Evolutionary conservation across 1,284 basidiomycete species (phyloP).

Genomic region (Butyriboletus appendiculatus): DNA sequence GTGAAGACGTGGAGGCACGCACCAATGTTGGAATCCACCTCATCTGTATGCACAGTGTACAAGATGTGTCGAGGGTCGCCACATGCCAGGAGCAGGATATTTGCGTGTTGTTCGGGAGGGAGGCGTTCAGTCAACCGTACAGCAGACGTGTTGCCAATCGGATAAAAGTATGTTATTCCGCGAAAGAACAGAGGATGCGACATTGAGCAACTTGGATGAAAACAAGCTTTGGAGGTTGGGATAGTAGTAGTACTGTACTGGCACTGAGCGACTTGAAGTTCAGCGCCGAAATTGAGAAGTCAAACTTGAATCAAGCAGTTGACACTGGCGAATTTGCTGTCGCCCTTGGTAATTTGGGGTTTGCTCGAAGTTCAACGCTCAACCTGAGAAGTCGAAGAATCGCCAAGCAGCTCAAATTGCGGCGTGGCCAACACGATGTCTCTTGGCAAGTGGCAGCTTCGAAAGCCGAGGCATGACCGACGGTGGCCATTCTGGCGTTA

Average conservation of each 20-base stretch:
- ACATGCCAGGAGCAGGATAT: constrained; percentile 54
- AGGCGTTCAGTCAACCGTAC: constrained; percentile 50
- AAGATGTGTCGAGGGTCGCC: constrained; percentile 59
- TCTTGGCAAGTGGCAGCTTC: not conserved
- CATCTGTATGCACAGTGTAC: constrained; percentile 42
- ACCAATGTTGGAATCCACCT: constrained; percentile 7
- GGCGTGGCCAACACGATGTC: not conserved
- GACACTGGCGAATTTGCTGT: not conserved
- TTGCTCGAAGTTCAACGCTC: not conserved
- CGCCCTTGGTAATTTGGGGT: not conserved
- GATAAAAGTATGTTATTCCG: constrained; percentile 48
- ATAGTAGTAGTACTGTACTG: too few species aligned
- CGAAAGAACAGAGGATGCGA: constrained; percentile 35
- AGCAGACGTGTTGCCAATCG: constrained; percentile 57
- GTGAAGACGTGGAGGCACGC: not conserved
- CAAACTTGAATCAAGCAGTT: not conserved
- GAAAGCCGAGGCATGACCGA: not conserved
- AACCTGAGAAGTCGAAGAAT: not conserved
- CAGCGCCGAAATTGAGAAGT: too few species aligned
- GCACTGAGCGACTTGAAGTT: too few species aligned
- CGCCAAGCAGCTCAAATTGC: not conserved
- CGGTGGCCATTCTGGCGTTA: not conserved
- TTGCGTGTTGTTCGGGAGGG: constrained; percentile 45
- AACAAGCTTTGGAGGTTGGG: not conserved
- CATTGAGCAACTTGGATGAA: constrained; percentile 28